Conservation (phyloP, 768 basidiomycete genomes). For the Arthromyces matolae region DNA sequence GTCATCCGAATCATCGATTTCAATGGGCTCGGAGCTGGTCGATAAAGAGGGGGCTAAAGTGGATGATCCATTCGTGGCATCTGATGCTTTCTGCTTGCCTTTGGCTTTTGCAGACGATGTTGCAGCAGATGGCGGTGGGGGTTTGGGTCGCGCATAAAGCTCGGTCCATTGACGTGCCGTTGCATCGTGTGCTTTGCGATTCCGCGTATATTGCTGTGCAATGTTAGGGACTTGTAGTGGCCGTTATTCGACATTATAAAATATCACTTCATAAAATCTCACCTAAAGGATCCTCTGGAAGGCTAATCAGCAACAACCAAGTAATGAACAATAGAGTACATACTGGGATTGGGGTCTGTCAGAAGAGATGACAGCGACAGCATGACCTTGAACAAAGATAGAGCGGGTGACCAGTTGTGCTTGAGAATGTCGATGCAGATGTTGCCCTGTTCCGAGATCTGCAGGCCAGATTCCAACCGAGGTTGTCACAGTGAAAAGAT, state of each 20-base stretch:
- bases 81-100: constrained; percentile 32
- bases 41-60: neutral
- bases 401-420: constrained; percentile 89
- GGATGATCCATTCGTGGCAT: constrained; percentile 16
- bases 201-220: constrained; percentile 62
- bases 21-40: constrained; percentile 18
- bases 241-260: neutral
- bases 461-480: too few species aligned
- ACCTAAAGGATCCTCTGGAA: constrained; percentile 70
- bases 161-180: constrained; percentile 80
- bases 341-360: constrained; percentile 92
- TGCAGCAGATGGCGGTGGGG: constrained; percentile 17
- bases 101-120: constrained; percentile 25
- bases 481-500: too few species aligned
- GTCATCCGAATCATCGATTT: constrained; percentile 29
- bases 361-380: constrained; percentile 89
- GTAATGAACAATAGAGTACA: constrained; percentile 26
- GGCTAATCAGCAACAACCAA: constrained; percentile 4
- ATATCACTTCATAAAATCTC: constrained; percentile 12
- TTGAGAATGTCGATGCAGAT: constrained; percentile 92
- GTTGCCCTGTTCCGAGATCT: constrained; percentile 71
- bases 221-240: constrained; percentile 57
- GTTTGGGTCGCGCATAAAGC: constrained; percentile 46
- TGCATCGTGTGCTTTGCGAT: constrained; percentile 67
- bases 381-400: constrained; percentile 93